phyloP scores from a whole-genome alignment of 2,329 filamentous ascomycete species.

The Fusarium begoniae region DNA sequence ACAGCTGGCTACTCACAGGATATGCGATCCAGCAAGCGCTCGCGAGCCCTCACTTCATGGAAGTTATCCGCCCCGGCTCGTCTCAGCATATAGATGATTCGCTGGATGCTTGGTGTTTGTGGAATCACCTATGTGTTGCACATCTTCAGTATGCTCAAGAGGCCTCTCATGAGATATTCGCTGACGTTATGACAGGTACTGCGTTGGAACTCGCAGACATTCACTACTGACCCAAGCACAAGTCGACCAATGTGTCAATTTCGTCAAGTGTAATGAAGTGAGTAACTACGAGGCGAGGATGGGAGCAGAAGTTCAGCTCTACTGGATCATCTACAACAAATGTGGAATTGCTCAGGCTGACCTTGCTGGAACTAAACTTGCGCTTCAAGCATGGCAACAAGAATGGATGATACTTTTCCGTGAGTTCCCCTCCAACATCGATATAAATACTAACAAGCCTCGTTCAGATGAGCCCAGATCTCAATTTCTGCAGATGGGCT shows the following conservation, averaged over 20 bases:
- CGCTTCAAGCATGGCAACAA: slow-evolving; percentile 34
- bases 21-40: slow-evolving; percentile 41
- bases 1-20: slow-evolving; percentile 41
- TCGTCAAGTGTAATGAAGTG: slow-evolving; percentile 12
- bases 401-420: slow-evolving; percentile 38
- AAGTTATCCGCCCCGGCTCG: background rate
- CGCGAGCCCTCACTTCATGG: slow-evolving; percentile 33
- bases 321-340: slow-evolving; percentile 42
- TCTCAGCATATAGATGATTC: background rate
- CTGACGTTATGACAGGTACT: slow-evolving; percentile 24
- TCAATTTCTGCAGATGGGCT: slow-evolving; percentile 45
- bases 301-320: slow-evolving; percentile 42
- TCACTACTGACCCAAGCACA: slow-evolving; percentile 32
- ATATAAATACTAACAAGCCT: too few relatives aligned
- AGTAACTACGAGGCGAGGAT: slow-evolving; percentile 42
- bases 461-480: slow-evolving; percentile 32
- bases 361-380: slow-evolving; percentile 6
- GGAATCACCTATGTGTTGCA: slow-evolving; percentile 42
- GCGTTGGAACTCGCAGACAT: slow-evolving; percentile 39
- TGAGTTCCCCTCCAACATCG: background rate
- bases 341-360: slow-evolving; percentile 17
- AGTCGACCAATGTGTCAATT: slow-evolving; percentile 29
- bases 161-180: rapidly evolving
- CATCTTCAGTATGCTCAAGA: slow-evolving; percentile 37
- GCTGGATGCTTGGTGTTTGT: slow-evolving; percentile 36